Percentiles rank a stretch among this genome's conserved stretches.
Evolutionary conservation across 306 rosid species (phyloP).

Genomic region (Medicago ruthenica): DNA sequence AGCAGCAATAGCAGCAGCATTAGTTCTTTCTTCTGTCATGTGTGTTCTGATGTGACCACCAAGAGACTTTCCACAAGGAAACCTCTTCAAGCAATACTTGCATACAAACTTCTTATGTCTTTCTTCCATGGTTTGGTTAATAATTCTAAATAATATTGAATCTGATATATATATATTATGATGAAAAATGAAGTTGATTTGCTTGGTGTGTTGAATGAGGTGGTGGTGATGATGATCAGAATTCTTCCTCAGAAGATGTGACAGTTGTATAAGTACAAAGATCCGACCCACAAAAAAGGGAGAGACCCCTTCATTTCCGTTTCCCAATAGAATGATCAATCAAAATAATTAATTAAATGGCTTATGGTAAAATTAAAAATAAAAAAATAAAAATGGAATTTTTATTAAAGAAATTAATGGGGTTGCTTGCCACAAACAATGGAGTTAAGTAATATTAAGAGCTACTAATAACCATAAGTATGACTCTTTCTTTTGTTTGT

Average conservation of each 20-base stretch:
- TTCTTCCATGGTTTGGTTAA: constrained; percentile 36
- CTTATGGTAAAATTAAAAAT: too few relatives aligned
- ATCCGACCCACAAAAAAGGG: constrained; percentile 74
- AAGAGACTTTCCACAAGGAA: constrained; percentile 76
- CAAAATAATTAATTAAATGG: not conserved
- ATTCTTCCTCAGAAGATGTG: constrained; percentile 57
- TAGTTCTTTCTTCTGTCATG: constrained; percentile 48
- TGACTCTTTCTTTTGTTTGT: not conserved
- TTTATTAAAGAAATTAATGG: not conserved
- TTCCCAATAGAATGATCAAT: constrained; percentile 48
- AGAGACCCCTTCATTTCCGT: constrained; percentile 53
- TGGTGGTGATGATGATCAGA: not conserved
- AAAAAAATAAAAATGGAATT: too few relatives aligned
- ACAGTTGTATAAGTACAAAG: constrained; percentile 78
- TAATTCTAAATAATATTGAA: not conserved
- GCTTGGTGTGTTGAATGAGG: not conserved
- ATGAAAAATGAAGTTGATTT: too few relatives aligned
- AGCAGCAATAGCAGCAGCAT: not conserved
- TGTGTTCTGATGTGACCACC: constrained; percentile 88
- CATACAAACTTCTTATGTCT: constrained; percentile 70
- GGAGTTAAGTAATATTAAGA: not conserved
- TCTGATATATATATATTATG: not conserved
- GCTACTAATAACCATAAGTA: not conserved
- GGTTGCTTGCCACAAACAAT: not conserved
- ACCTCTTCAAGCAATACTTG: constrained; percentile 71